Conservation (phyloP, 179 eudicot genomes). For the Gypsophila paniculata region DNA sequence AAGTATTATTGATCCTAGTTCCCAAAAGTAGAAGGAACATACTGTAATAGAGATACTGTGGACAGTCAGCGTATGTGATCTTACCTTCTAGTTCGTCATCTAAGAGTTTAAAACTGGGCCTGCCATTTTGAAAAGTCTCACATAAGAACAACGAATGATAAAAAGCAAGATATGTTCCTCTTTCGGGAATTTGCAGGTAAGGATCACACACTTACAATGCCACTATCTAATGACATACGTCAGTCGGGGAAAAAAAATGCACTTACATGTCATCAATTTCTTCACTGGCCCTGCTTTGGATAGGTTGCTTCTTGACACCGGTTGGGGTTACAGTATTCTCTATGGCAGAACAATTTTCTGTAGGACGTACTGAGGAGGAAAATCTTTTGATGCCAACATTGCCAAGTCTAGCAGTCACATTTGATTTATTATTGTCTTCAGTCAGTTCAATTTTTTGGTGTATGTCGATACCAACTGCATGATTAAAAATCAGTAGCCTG, state of each 20-base stretch:
- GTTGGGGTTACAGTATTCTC: conserved; percentile 32
- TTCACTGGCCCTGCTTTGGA: conserved; percentile 30
- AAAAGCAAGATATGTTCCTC: background rate
- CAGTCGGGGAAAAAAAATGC: background rate
- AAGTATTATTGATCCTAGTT: conserved; percentile 17
- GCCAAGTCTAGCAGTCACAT: conserved; percentile 33
- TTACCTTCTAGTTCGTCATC: conserved; percentile 75
- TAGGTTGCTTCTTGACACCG: conserved; percentile 31
- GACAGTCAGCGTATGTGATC: background rate
- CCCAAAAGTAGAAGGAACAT: conserved; percentile 17
- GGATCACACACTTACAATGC: conserved; percentile 4
- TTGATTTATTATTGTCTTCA: conserved; percentile 32
- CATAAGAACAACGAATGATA: background rate
- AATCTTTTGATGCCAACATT: conserved; percentile 27
- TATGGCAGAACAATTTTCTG: conserved; percentile 36
- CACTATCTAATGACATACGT: background rate
- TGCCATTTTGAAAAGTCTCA: conserved; percentile 28
- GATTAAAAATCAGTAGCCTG: conserved; percentile 20
- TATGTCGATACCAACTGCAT: conserved; percentile 85
- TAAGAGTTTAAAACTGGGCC: conserved; percentile 84
- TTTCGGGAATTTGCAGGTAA: background rate
- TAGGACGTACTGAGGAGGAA: conserved; percentile 33
- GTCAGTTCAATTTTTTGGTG: conserved; percentile 50
- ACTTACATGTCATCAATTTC: conserved; percentile 46
- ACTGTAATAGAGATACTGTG: background rate